Percentiles rank a stretch among this genome's conserved stretches.
These are phyloP conservation scores for Agastache rugosa DNA, from an alignment of 257 asterid genomes.

Conservation along the genomic window DNA sequence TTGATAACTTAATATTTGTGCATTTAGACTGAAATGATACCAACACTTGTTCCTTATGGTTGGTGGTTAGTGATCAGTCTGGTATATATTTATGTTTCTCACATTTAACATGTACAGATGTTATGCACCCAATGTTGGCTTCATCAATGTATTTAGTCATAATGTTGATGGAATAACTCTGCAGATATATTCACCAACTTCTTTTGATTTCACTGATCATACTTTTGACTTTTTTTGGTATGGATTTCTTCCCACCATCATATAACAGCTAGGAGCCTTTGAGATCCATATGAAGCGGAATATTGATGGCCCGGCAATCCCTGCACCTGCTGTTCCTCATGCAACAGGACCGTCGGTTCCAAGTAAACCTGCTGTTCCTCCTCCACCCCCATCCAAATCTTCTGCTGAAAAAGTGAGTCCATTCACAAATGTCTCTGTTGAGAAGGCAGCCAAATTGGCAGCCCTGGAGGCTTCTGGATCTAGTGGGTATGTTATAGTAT, in stretches of 20 bases:
- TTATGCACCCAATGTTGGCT: constrained; percentile 1
- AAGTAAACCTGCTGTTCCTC: constrained; percentile 55
- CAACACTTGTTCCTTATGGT: constrained; percentile 20
- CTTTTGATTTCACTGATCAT: constrained; percentile 13
- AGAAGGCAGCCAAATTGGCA: constrained; percentile 72
- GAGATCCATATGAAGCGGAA: constrained; percentile 76
- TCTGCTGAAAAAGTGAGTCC: constrained; percentile 69
- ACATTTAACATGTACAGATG: neutral
- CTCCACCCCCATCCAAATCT: constrained; percentile 61
- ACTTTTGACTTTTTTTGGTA: constrained; percentile 15
- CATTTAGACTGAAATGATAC: constrained; percentile 4
- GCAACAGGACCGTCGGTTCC: constrained; percentile 56
- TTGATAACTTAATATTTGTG: neutral
- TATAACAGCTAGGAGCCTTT: constrained; percentile 70
- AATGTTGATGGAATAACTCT: constrained; percentile 4
- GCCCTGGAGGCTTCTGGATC: constrained; percentile 72
- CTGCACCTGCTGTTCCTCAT: constrained; percentile 51
- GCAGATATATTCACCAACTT: constrained; percentile 3
- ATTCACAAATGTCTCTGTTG: constrained; percentile 56
- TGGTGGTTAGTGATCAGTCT: neutral
- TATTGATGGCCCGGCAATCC: constrained; percentile 52
- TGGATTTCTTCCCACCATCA: constrained; percentile 30
- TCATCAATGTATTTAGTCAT: constrained; percentile 3
- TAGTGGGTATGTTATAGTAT: constrained; percentile 62
- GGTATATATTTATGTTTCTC: neutral